Evolutionary conservation across 768 basidiomycete species (phyloP), one percentile per base, ranked within the genome.

Genomic region (Lentinula lateritia): DNA sequence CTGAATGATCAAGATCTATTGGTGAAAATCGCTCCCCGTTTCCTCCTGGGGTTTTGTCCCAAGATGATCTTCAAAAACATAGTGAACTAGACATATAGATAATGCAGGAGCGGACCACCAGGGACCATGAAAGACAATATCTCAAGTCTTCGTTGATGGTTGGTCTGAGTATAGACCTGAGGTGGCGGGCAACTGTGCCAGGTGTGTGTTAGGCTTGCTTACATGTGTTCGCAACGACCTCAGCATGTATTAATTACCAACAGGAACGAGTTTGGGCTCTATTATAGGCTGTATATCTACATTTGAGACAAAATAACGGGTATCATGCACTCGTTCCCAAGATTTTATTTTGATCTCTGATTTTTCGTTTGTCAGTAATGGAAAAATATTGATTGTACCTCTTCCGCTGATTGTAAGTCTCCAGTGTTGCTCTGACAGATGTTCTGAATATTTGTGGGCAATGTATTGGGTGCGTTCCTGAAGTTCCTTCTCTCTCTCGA

Each of bases 301-400:
- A 0, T 82, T 85, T 59, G 85, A 88, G 84, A 82, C 34, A 80
- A 71, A 63, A 67, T 86, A 52, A 76, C 76, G 12, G 71, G 85
- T 85, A 57, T 45, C 8, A 6, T 42, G 50, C 53, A 43, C 18
- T 9, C 60, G 48, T 61, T 13, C 1, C 61, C 57, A 2, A 57
- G n/a, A 3, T 43, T 16, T 10, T 36, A 12, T 7, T 15, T 13
- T 9, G 23, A 12, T 12, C 54, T 32, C 34, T 52, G 18, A 52
- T 52, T 50, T 13, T 10, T 28, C 34, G 35, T 6, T 6, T 45
- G 12, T 46, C 63, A 86, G 83, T 78, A 8, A 69, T 87, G 59
- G 87, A 88, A 69, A 75, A 76, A 85, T 85, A 46, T 63, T 88
- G 61, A 86, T 86, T 0, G 87, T 83, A 0, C 86, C 86, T 2